These are phyloP conservation scores for Nakazawaea ernobii DNA, from an alignment of 805 yeast species.

Conservation along the genomic window DNA sequence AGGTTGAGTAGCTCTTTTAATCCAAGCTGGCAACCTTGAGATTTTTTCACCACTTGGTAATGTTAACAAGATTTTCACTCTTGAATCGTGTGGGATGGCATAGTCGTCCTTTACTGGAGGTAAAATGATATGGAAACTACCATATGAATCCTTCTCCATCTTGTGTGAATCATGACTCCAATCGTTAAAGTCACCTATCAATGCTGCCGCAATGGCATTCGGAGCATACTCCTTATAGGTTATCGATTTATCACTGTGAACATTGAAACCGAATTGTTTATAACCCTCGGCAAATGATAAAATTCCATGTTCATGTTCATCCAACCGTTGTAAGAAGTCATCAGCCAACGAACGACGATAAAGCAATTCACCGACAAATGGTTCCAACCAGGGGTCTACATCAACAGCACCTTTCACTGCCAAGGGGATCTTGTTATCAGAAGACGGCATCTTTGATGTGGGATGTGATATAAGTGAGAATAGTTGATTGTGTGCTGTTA, in stretches of 20 bases:
- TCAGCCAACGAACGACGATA: constrained; percentile 63
- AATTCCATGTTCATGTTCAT: constrained; percentile 59
- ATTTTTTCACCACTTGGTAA: constrained; percentile 63
- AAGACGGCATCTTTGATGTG: background rate
- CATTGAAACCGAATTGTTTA: constrained; percentile 71
- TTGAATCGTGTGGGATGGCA: constrained; percentile 78
- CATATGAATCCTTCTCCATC: constrained; percentile 59
- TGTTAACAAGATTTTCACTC: constrained; percentile 64
- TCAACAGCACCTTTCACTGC: constrained; percentile 56
- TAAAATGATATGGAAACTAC: constrained; percentile 61
- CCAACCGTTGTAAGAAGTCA: constrained; percentile 54
- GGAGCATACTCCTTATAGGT: constrained; percentile 86
- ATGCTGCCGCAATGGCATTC: constrained; percentile 64
- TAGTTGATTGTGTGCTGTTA: too few relatives aligned
- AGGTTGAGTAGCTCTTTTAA: constrained; percentile 74
- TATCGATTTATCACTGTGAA: constrained; percentile 48
- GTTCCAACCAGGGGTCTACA: constrained; percentile 83
- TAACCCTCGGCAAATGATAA: constrained; percentile 72
- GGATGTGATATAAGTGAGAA: too few relatives aligned
- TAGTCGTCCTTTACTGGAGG: constrained; percentile 47
- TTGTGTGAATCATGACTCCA: constrained; percentile 63
- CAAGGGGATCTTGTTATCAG: constrained; percentile 14
- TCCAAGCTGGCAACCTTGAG: constrained; percentile 89
- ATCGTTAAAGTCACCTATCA: constrained; percentile 89
- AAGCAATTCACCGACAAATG: constrained; percentile 61